Percentiles rank a stretch among this genome's conserved stretches.
Conservation (phyloP, 1,284 basidiomycete species). For the Ceratobasidium papillatum region DNA sequence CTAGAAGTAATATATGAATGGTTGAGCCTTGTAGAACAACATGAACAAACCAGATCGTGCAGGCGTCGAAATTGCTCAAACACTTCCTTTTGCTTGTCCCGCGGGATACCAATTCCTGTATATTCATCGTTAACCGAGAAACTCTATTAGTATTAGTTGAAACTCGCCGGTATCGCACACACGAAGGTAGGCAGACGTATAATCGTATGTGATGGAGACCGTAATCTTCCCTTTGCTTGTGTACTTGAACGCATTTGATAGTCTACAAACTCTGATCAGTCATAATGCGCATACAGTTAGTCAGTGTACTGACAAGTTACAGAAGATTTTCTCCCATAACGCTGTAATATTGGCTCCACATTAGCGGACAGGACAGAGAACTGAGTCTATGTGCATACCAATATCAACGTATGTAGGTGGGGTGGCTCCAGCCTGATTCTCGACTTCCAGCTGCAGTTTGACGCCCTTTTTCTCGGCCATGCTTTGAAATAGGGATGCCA, state of each 20-base stretch:
- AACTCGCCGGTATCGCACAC: slow-evolving; percentile 48
- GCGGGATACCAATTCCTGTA: slow-evolving; percentile 48
- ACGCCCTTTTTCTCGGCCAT: slow-evolving; percentile 49
- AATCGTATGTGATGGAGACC: slow-evolving; percentile 44
- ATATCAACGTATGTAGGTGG: slow-evolving; percentile 16
- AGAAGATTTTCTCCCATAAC: slow-evolving; percentile 52
- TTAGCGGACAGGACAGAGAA: not conserved
- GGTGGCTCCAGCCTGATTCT: slow-evolving; percentile 39
- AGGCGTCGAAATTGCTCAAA: slow-evolving; percentile 51
- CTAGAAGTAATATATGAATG: slow-evolving; percentile 45
- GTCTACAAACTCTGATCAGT: slow-evolving; percentile 35
- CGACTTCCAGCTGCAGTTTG: slow-evolving; percentile 43
- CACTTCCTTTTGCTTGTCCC: slow-evolving; percentile 44
- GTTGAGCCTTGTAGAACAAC: not conserved
- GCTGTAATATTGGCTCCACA: slow-evolving; percentile 48
- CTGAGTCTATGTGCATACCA: not conserved
- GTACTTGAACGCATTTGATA: slow-evolving; percentile 52
- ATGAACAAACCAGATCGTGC: slow-evolving; percentile 29
- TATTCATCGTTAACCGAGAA: not conserved
- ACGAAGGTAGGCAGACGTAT: slow-evolving; percentile 43
- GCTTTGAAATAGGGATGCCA: slow-evolving; percentile 50
- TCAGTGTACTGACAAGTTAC: slow-evolving; percentile 21
- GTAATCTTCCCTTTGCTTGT: slow-evolving; percentile 47
- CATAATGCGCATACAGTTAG: not conserved
- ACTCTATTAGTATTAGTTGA: slow-evolving; percentile 42